phyloP scores from a whole-genome alignment of 139 green algal genomes.

The Haematococcus sp. region DNA sequence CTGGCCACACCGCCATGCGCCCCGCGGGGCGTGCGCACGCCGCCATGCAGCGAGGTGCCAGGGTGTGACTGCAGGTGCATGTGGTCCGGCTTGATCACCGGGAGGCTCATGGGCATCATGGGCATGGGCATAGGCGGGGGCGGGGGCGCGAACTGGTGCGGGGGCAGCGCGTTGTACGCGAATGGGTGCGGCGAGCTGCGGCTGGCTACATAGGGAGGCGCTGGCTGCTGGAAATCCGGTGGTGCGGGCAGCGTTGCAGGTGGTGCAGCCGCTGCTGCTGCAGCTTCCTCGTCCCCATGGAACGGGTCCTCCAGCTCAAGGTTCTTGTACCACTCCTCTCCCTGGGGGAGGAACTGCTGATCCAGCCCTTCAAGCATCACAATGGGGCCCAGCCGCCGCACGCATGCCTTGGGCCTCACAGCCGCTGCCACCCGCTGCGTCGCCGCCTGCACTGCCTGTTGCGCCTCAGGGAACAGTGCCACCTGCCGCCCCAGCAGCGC shows the following conservation, averaged over 20 bases:
- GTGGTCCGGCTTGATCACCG: no score
- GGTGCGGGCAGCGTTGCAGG: neutral
- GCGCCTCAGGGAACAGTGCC: slow-evolving; percentile 29
- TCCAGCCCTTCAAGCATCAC: neutral
- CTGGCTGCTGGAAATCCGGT: neutral
- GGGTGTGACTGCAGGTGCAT: no score
- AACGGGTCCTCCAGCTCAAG: neutral
- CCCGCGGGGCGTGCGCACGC: no score
- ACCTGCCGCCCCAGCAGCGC: slow-evolving; percentile 17
- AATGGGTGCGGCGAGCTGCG: neutral
- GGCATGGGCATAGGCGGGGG: no score
- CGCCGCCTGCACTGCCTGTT: neutral
- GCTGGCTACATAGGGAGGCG: neutral
- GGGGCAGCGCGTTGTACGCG: no score
- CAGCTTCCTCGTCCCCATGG: neutral
- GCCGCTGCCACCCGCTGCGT: neutral
- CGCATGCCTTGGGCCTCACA: neutral
- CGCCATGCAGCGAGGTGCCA: no score
- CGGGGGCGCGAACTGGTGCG: no score
- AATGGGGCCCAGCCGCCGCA: slow-evolving; percentile 3
- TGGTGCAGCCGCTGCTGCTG: neutral
- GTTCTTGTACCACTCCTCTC: slow-evolving; percentile 2
- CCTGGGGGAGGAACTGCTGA: neutral
- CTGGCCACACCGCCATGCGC: no score
- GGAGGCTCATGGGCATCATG: no score